Conservation (phyloP, 257 asterid species). For the Nicotiana paniculata region DNA sequence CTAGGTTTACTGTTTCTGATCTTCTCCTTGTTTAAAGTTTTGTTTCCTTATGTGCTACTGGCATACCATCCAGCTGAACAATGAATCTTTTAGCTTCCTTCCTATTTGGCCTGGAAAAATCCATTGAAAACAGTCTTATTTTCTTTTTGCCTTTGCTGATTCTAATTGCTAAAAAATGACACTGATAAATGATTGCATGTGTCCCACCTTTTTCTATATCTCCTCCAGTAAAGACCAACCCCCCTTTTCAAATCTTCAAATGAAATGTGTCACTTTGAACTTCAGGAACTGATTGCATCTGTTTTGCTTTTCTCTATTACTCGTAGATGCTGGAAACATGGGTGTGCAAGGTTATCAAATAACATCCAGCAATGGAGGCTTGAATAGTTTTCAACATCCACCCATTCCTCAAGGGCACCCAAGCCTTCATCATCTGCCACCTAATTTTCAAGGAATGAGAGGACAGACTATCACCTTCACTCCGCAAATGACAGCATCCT, state of each 20-base stretch:
- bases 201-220: neutral
- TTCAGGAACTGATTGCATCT: neutral
- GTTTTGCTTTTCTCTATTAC: neutral
- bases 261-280: neutral
- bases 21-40: neutral
- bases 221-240: neutral
- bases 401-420: conserved; percentile 50
- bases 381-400: conserved; percentile 41
- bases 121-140: neutral
- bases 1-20: neutral
- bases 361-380: conserved; percentile 29
- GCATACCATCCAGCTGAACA: neutral
- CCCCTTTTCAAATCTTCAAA: neutral
- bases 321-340: conserved; percentile 34
- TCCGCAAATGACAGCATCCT: conserved; percentile 45
- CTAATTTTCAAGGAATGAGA: conserved; percentile 46
- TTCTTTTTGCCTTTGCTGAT: neutral
- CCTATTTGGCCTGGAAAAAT: neutral
- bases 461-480: conserved; percentile 43
- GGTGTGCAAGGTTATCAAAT: conserved; percentile 51
- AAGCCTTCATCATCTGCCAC: conserved; percentile 36
- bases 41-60: neutral
- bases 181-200: neutral
- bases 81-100: neutral
- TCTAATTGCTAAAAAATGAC: neutral